Evolutionary conservation across 2,329 filamentous ascomycete species (phyloP).

Genomic region (Stemphylium beticola): DNA sequence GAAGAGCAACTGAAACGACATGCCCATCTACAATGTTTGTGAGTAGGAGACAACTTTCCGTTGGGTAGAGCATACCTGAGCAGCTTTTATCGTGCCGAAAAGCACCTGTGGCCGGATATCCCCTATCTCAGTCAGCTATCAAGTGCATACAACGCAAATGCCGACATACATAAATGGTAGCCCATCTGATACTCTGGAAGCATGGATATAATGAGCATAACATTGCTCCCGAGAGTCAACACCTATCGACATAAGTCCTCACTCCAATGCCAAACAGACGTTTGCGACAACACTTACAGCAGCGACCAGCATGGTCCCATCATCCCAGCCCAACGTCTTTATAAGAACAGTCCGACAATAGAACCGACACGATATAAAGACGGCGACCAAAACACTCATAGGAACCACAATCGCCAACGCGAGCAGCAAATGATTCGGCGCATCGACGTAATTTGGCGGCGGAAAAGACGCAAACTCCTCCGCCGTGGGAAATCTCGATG

Average conservation of each 20-base stretch:
- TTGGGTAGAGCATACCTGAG: slow-evolving; percentile 18
- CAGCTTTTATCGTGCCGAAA: slow-evolving; percentile 22
- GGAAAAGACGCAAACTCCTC: slow-evolving; percentile 36
- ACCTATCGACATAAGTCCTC: slow-evolving; percentile 12
- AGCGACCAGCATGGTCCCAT: slow-evolving; percentile 37
- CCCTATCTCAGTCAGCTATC: slow-evolving; percentile 19
- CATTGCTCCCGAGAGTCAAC: slow-evolving; percentile 28
- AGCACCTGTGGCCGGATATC: slow-evolving; percentile 26
- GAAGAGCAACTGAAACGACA: slow-evolving; percentile 33
- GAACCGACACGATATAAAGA: slow-evolving; percentile 28
- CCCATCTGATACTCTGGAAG: slow-evolving; percentile 34
- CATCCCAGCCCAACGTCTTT: slow-evolving; percentile 35
- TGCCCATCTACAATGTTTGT: slow-evolving; percentile 25
- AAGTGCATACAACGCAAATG: not conserved
- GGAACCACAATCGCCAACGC: slow-evolving; percentile 34
- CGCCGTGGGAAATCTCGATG: slow-evolving; percentile 34
- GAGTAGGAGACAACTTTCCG: not conserved
- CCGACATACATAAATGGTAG: slow-evolving; percentile 34
- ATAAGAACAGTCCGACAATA: slow-evolving; percentile 36
- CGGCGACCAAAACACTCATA: slow-evolving; percentile 23
- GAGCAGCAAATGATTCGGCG: slow-evolving; percentile 28
- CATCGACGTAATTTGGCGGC: slow-evolving; percentile 39
- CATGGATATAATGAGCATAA: slow-evolving; percentile 37
- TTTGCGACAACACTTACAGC: slow-evolving; percentile 18
- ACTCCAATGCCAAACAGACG: no score